Evolutionary conservation across 352 stramenopile genomes (phyloP), one percentile per base, ranked within the genome.

Genomic region (Discostella stelligera): DNA sequence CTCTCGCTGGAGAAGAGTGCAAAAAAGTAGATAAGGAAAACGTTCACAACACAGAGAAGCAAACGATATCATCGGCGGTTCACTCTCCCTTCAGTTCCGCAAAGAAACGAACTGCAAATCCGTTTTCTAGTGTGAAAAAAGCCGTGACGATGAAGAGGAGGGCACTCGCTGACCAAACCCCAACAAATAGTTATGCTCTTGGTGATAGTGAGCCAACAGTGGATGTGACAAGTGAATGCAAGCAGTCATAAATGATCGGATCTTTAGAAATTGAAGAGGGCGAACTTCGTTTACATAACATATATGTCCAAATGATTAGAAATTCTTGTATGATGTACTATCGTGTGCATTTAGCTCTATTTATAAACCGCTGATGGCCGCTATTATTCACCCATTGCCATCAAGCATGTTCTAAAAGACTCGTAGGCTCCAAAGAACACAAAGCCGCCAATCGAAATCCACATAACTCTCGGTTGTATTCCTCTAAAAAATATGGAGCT

Each of bases 381-480:
- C 7, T 14, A 1, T 44, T 8, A 44, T 44, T 44, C 37, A 44
- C 13, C 37, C 37, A 44, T 14, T 8, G 70, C 70, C 75, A 83
- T 78, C 32, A 83, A 58, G 10, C 74, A 49, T n/a, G 68, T 71
- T 62, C 75, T 59, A 56, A 69, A 82, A 23, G 52, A 52, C 60
- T 99, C 97, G 86, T 99, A 99, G 66, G 97, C 96, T 62, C 97
- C 97, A 74, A 99, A 99, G 86, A 98, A 99, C n/a, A 99, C 95
- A 84, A 99, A 99, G 46, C 97, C 97, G 48, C 97, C 97, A 77
- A 99, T 98, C 20, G 94, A 96, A 84, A 99, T 99, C 97, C 97
- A 99, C 89, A 98, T 97, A 0, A 98, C 97, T 66, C 97, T 92
- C 3, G 97, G 96, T 53, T 96, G 94, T 16, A 98, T 91, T 14